Conservation (phyloP, 306 rosid genomes). For the Quercus engelmannii region DNA sequence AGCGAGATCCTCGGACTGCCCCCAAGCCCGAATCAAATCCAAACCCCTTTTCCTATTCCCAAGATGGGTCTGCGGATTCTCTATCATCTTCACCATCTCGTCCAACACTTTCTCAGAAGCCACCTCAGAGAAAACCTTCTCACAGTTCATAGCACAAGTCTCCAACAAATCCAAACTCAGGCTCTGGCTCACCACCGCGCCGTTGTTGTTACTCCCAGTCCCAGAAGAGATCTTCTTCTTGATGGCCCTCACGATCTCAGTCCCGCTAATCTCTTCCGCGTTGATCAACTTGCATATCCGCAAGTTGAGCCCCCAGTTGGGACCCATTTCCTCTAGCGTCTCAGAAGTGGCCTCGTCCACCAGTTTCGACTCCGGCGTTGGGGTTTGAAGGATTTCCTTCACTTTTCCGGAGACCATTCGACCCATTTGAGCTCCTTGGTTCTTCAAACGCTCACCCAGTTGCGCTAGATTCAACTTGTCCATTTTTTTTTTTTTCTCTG, state of each 20-base stretch:
- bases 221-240: slow-evolving; percentile 48
- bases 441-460: slow-evolving; percentile 64
- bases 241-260: slow-evolving; percentile 58
- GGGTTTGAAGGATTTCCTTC: slow-evolving; percentile 64
- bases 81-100: slow-evolving; percentile 55
- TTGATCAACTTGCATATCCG: slow-evolving; percentile 73
- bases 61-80: slow-evolving; percentile 33
- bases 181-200: slow-evolving; percentile 36
- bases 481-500: slow-evolving; percentile 16
- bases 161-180: slow-evolving; percentile 70
- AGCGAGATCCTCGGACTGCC: slow-evolving; percentile 68
- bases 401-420: slow-evolving; percentile 61
- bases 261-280: slow-evolving; percentile 48
- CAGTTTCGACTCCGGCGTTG: slow-evolving; percentile 72
- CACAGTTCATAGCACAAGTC: slow-evolving; percentile 67
- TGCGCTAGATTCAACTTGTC: slow-evolving; percentile 59
- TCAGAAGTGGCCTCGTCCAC: slow-evolving; percentile 75
- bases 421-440: slow-evolving; percentile 74
- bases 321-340: slow-evolving; percentile 37
- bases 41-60: slow-evolving; percentile 43
- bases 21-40: slow-evolving; percentile 81
- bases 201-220: slow-evolving; percentile 19
- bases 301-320: slow-evolving; percentile 75
- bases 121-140: slow-evolving; percentile 75
- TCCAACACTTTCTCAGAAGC: slow-evolving; percentile 80